phyloP scores from a whole-genome alignment of 148 eudicot genomes.

The Rhododendron kiyosumense region DNA sequence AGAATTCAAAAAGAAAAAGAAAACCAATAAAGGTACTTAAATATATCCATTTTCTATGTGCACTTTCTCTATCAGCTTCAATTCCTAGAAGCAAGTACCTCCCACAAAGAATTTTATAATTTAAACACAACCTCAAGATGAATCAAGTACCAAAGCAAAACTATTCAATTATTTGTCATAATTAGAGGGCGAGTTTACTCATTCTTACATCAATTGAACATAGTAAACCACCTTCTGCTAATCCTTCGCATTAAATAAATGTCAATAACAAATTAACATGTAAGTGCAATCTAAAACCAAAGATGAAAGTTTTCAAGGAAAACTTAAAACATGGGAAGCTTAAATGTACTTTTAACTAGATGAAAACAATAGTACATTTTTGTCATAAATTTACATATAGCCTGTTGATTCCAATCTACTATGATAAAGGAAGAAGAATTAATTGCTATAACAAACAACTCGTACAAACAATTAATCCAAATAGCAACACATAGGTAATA shows the following conservation, averaged over 20 bases:
- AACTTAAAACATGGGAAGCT: background rate
- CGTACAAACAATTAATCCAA: background rate
- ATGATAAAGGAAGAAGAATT: background rate
- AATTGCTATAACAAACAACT: background rate
- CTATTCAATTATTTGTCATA: background rate
- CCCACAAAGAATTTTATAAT: background rate
- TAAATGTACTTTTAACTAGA: background rate
- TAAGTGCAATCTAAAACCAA: background rate
- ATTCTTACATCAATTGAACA: background rate
- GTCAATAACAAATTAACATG: background rate
- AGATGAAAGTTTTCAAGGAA: background rate
- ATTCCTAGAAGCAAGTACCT: background rate
- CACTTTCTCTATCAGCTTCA: background rate
- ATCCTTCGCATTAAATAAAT: background rate
- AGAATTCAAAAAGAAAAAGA: too few species aligned
- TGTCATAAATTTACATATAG: background rate
- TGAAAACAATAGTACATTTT: background rate
- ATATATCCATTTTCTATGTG: background rate
- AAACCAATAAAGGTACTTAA: background rate
- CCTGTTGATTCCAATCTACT: background rate
- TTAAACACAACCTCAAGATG: background rate
- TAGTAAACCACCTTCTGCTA: background rate
- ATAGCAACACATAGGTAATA: background rate
- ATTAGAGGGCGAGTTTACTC: background rate
- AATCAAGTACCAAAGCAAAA: background rate